Conservation (phyloP, 1,284 basidiomycete genomes). For the Marasmius fiardii region DNA sequence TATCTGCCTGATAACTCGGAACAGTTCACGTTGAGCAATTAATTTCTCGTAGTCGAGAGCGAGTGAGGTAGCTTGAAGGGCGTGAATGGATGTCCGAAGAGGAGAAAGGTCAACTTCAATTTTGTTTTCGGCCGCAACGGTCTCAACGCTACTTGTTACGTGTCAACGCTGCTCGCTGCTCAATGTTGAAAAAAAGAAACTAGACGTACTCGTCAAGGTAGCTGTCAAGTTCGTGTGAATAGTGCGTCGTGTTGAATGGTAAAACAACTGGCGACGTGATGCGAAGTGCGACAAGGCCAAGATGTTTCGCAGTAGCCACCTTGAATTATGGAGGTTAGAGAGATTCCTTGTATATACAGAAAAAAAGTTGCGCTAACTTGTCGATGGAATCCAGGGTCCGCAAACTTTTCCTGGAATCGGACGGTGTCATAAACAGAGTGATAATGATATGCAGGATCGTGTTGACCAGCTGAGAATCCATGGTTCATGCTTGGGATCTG, state of each 20-base stretch:
- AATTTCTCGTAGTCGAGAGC: conserved; percentile 50
- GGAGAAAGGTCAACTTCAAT: conserved; percentile 26
- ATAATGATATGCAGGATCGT: conserved; percentile 73
- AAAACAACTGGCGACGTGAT: conserved; percentile 56
- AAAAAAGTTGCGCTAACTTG: conserved; percentile 42
- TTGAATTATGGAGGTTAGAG: conserved; percentile 20
- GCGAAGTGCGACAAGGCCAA: conserved; percentile 62
- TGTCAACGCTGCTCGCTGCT: neutral
- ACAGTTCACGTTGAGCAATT: conserved; percentile 32
- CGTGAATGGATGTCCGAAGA: conserved; percentile 43
- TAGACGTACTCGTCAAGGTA: conserved; percentile 46
- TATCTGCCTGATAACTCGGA: conserved; percentile 32
- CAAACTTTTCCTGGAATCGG: conserved; percentile 69
- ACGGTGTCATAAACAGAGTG: conserved; percentile 76
- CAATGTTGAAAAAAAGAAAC: neutral
- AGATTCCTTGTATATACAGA: neutral
- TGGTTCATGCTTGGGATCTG: conserved; percentile 52
- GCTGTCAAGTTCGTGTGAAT: conserved; percentile 46
- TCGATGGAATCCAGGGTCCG: conserved; percentile 68
- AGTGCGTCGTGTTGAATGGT: conserved; percentile 78
- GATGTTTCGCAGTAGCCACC: conserved; percentile 65
- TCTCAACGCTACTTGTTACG: conserved; percentile 26
- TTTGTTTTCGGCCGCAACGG: conserved; percentile 14
- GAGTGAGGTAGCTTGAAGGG: conserved; percentile 48
- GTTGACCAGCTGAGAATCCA: conserved; percentile 43